Evolutionary conservation across 257 asterid genomes (phyloP), one percentile per base, ranked within the genome.

Genomic region (Linaria vulgaris): DNA sequence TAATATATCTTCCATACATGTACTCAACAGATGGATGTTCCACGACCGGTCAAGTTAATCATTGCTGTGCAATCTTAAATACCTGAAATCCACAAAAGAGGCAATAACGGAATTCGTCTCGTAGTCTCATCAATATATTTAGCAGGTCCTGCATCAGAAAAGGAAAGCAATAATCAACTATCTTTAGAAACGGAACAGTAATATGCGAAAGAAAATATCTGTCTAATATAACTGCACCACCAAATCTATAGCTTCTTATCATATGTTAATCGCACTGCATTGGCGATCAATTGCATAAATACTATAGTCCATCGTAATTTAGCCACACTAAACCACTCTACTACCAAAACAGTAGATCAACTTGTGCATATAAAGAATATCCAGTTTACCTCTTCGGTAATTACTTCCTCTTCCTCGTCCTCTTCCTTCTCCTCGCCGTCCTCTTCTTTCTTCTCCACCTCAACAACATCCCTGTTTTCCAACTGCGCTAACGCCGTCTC

Each of bases 81-180:
- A 87, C 95, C 97, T 81, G 95, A 56, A 85, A 88, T 69, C 98
- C 98, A 69, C 96, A 86, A 71, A 88, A 91, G 51, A 91, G 88
- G 74, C 98, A 88, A 80, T 92, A 92, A 17, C 39, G 72, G 76
- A 85, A 80, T 67, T 67, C 85, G 46, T 86, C 83, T 76, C 98
- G 82, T 77, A 92, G 87, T 78, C 75, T 92, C 82, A 68, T 56
- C 86, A 92, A 64, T 69, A 85, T 67, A 69, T 56, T 75, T 31
- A 67, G 70, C 85, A 91, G 74, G 75, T 91, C 96, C 98, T 91
- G 90, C 84, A 72, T 62, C 76, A 70, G n/a, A n/a, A n/a, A 37
- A 38, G 50, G 16, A 38, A 59, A 14, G 50, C 15, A 37, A 55
- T 27, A n/a, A 22, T 41, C 61, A 48, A 27, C 34, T 27, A 27